phyloP scores from a whole-genome alignment of 2,329 filamentous ascomycete genomes.

The Hypoxylon sp. region DNA sequence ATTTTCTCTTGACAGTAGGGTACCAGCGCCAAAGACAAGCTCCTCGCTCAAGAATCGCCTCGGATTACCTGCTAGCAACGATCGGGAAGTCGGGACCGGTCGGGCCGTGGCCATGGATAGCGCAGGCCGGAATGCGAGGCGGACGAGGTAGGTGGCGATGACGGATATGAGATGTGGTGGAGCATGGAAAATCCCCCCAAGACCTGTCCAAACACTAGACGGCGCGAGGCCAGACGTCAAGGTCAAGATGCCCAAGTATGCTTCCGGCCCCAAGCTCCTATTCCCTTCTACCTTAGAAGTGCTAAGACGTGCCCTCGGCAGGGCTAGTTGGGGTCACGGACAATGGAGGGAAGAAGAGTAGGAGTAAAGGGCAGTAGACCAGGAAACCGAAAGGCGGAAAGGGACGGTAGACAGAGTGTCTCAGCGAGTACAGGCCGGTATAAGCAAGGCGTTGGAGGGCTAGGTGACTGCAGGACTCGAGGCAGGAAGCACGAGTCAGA shows the following conservation, averaged over 20 bases:
- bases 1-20: conserved; percentile 20
- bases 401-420: conserved; percentile 10
- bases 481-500: neutral
- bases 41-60: conserved; percentile 34
- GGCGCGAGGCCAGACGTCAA: conserved; percentile 19
- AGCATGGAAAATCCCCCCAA: conserved; percentile 15
- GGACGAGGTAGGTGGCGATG: conserved; percentile 23
- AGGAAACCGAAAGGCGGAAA: neutral
- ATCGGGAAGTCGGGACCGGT: conserved; percentile 34
- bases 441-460: too few relatives aligned
- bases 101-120: conserved; percentile 44
- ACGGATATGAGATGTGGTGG: conserved; percentile 20
- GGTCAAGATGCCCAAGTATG: neutral
- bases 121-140: conserved; percentile 28
- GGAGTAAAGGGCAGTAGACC: neutral
- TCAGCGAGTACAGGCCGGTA: conserved; percentile 12
- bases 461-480: neutral
- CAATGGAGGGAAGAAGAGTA: neutral
- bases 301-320: conserved; percentile 15
- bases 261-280: conserved; percentile 28
- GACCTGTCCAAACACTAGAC: conserved; percentile 1
- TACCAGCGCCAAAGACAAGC: conserved; percentile 33
- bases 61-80: conserved; percentile 38
- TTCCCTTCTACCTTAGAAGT: conserved; percentile 22
- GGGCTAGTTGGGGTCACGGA: conserved; percentile 13